Evolutionary conservation across 345 rosid species (phyloP).

Genomic region (Eucalyptus curtisii): DNA sequence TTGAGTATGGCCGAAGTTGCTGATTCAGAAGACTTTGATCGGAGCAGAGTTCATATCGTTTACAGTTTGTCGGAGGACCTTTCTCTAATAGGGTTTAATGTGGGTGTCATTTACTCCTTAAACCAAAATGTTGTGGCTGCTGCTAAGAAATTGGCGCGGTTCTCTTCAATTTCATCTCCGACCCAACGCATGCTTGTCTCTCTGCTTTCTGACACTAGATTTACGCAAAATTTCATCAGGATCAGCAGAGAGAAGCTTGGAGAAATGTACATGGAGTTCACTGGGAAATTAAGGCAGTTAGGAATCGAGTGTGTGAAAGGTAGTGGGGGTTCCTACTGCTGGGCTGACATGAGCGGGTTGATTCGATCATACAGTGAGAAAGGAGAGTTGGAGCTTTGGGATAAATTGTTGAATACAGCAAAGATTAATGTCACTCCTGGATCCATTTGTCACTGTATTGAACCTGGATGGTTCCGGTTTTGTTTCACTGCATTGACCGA

Average conservation of each 20-base stretch:
- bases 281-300: constrained; percentile 46
- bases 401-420: constrained; percentile 56
- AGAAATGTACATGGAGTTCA: constrained; percentile 17
- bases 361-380: constrained; percentile 67
- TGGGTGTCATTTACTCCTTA: constrained; percentile 55
- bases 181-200: constrained; percentile 50
- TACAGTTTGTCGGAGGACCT: constrained; percentile 64
- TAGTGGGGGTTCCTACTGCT: constrained; percentile 69
- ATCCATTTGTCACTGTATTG: constrained; percentile 85
- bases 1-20: constrained; percentile 71
- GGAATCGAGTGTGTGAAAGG: constrained; percentile 52
- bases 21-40: constrained; percentile 44
- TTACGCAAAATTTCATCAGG: constrained; percentile 29
- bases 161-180: constrained; percentile 68
- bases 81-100: constrained; percentile 55
- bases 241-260: constrained; percentile 40
- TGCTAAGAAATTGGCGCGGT: constrained; percentile 49
- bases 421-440: constrained; percentile 78
- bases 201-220: constrained; percentile 43
- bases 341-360: constrained; percentile 82
- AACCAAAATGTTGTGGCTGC: constrained; percentile 51
- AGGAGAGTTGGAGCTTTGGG: constrained; percentile 94
- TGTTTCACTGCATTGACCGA: constrained; percentile 59
- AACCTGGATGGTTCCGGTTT: constrained; percentile 89
- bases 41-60: constrained; percentile 67